Base-by-base conservation (phyloP, 2,329 filamentous ascomycete genomes). In the Chrysoporthe cubensis region DNA sequence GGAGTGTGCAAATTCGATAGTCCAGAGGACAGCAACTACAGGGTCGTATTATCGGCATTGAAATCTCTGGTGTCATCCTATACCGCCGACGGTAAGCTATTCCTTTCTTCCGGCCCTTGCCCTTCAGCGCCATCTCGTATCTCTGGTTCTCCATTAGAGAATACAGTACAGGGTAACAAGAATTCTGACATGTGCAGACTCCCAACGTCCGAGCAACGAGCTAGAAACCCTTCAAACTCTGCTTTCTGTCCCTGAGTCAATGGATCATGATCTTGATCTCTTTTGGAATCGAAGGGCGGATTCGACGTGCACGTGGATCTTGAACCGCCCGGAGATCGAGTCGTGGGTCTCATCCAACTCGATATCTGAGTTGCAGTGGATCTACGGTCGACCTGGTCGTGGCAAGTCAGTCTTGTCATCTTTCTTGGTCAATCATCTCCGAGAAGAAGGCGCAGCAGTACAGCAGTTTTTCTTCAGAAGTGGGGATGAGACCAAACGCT, bases 341-440 rank as follows among this genome's bases (percentile, higher is more conserved):
- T 52, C 21, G 48, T 52, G 48, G 48, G 26, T 52, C 0, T 52
- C 48, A 2, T 26, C n/a, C 48, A 52, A 26, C 9, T 26, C 48
- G 26, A 32, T 0, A 0, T 52, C 48, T 26, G n/a, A 52, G 9
- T 4, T 52, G 48, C 48, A 52, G 21, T 52, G 48, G 48, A 52
- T 52, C n/a, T n/a, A 52, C 48, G 48, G 21, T 9, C 48, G 48
- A 13, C 48, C 48, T 21, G 48, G 48, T 1, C 48, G 48, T 26
- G 48, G 48, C 48, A 52, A 52, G 48, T 52, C 48, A 52, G 48
- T 52, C 4, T 3, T 52, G 13, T 9, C 48, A 26, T 52, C 48
- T 26, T 52, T 52, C 48, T 52, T 52, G 48, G 3, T 52, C 48
- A 52, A 52, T n/a, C 48, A 52, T 32, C 48, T 52, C 9, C 48